These are phyloP conservation scores for Pythium rhizo-oryzae DNA, from an alignment of 352 stramenopile species.

Conservation along the genomic window DNA sequence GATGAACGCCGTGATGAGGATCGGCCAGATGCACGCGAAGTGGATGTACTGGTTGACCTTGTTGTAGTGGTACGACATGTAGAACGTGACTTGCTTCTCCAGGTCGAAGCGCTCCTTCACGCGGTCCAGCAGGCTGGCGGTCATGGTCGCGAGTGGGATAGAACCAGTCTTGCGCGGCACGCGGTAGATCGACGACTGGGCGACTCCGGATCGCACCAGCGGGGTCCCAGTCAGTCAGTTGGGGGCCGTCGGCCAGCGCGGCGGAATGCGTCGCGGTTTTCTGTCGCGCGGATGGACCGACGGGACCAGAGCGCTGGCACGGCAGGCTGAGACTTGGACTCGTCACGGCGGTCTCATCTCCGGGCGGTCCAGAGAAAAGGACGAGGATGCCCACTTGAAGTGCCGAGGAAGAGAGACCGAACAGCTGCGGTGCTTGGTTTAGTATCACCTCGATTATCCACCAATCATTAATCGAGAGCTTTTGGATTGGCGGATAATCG, in stretches of 20 bases:
- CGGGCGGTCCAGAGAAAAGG: neutral
- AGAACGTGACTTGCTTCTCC: conserved; percentile 85
- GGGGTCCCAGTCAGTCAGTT: neutral
- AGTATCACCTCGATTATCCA: conserved; percentile 1
- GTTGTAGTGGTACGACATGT: conserved; percentile 87
- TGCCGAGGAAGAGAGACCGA: conserved; percentile 2
- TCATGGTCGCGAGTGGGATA: neutral
- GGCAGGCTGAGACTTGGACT: too few relatives aligned
- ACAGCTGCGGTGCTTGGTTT: conserved; percentile 2
- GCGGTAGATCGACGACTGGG: conserved; percentile 3
- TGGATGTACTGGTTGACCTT: conserved; percentile 82
- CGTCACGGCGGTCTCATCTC: too few relatives aligned
- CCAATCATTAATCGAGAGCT: neutral
- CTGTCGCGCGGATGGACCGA: neutral
- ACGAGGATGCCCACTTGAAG: neutral
- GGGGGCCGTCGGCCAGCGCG: too few relatives aligned
- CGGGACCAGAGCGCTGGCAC: too few relatives aligned
- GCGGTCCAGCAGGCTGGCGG: conserved; percentile 31
- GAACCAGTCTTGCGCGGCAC: neutral
- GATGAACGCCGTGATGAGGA: conserved; percentile 76
- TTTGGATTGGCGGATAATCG: conserved; percentile 10
- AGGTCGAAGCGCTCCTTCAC: conserved; percentile 71
- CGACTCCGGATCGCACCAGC: neutral
- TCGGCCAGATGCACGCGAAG: conserved; percentile 85
- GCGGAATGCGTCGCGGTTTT: neutral